Base-by-base conservation (phyloP, 441 rosid species). In the Eugenia klotzschiana region DNA sequence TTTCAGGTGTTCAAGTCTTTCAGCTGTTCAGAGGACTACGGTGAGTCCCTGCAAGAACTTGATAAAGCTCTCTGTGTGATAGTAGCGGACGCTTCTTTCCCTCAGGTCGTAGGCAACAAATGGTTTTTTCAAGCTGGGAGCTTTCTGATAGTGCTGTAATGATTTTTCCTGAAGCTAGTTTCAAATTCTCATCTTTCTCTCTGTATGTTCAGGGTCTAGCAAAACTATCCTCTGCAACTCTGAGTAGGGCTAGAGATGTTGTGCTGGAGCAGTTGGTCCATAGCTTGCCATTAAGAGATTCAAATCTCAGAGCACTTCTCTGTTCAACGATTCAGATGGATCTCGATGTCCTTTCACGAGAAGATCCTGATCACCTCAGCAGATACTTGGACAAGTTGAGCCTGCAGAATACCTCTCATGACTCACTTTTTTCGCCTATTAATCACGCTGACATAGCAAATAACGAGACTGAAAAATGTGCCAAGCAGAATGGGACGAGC, bases 231-330 rank as follows among this genome's bases (percentile, higher is more conserved):
- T 88, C 87, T 51, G 86, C 27, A 77, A 89, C 90, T 83, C 95
- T 96, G 40, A 81, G 41, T 58, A 87, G 86, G 43, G 95, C 89
- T 16, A 90, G 92, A 84, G 89, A 82, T 14, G 86, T 91, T 84
- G 89, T 92, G 6, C 77, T 80, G 7, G 90, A 89, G 80, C 92
- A 93, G 84, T 82, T 93, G 84, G 81, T 90, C 80, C 91, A 85
- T 72, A 85, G 88, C 84, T 90, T 93, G 50, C 89, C 93, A 3
- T 85, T 93, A 85, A 94, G 93, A 86, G 95, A 91, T 86, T 87
- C 87, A 46, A 94, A 92, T 90, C 93, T 93, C 77, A 89, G 80
- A 88, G 93, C 91, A 86, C 79, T 91, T 86, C 84, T 96, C 33
- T 83, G 84, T 79, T 94, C 97, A 82, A 85, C 89, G 7, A 80